Conservation (phyloP, 257 asterid species). For the Nicotiana sylvestris region DNA sequence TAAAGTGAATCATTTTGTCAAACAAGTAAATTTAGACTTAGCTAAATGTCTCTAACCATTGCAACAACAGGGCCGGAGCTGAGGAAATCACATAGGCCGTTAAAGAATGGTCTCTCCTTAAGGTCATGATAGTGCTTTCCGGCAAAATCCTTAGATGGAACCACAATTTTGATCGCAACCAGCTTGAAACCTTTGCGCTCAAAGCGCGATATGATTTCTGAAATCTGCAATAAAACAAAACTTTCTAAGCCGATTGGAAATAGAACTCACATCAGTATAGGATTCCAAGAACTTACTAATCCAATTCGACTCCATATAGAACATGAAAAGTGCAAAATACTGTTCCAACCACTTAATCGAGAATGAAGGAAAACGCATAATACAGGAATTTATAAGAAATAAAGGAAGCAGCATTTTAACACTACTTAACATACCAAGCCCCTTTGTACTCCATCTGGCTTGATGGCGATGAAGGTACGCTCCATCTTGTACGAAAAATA, state of each 20-base stretch:
- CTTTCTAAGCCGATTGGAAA: not conserved
- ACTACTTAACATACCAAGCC: slow-evolving; percentile 58
- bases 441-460: slow-evolving; percentile 99
- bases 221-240: slow-evolving; percentile 46
- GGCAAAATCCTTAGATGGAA: slow-evolving; percentile 90
- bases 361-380: not conserved
- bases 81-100: slow-evolving; percentile 87
- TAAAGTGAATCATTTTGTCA: not conserved
- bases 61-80: slow-evolving; percentile 99
- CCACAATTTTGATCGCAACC: slow-evolving; percentile 71
- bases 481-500: slow-evolving; percentile 50
- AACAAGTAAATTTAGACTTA: not conserved
- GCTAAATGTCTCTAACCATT: slow-evolving; percentile 60
- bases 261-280: not conserved
- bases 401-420: not conserved
- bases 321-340: not conserved
- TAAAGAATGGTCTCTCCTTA: slow-evolving; percentile 84
- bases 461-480: slow-evolving; percentile 92
- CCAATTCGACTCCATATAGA: not conserved
- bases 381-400: not conserved
- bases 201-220: slow-evolving; percentile 87
- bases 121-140: slow-evolving; percentile 92
- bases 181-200: slow-evolving; percentile 94
- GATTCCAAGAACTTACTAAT: not conserved
- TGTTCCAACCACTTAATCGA: not conserved